Conservation (phyloP, 2,329 filamentous ascomycete species). For the Ceratocystis smalleyi region DNA sequence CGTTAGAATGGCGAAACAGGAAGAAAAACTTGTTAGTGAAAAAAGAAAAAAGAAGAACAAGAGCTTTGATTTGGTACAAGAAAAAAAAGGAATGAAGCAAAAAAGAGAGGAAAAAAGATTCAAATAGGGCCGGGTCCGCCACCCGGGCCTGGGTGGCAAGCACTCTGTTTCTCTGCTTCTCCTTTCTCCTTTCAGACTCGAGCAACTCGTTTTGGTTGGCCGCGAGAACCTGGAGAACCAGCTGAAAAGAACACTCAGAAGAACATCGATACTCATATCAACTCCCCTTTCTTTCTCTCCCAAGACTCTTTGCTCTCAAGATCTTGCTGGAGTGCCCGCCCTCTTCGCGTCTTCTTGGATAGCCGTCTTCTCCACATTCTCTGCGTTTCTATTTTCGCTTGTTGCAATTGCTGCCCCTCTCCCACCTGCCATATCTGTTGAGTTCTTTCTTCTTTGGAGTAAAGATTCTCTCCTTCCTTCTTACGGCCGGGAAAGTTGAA, state of each 20-base stretch:
- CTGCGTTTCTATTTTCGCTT: conserved; percentile 8
- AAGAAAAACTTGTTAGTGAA: background rate
- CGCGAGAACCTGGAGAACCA: conserved; percentile 17
- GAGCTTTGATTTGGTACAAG: background rate
- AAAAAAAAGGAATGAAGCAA: background rate
- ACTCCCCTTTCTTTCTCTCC: background rate
- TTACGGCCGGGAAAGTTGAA: background rate
- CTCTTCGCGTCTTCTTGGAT: conserved; percentile 7
- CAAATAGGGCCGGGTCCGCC: conserved; percentile 12
- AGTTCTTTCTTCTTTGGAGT: background rate
- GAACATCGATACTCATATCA: background rate
- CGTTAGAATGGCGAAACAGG: background rate
- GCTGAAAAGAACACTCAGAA: conserved; percentile 16
- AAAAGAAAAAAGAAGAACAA: background rate
- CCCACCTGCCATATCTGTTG: conserved; percentile 16
- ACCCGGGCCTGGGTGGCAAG: background rate
- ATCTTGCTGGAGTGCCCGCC: background rate
- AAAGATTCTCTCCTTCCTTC: background rate
- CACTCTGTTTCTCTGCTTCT: background rate
- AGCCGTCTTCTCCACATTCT: conserved; percentile 10
- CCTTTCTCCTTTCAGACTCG: conserved; percentile 15
- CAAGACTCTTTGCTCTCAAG: background rate
- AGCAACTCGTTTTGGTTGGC: conserved; percentile 15
- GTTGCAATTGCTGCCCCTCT: background rate
- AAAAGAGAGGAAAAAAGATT: background rate